Conservation (phyloP, 148 eudicot species). For the Pouteria glomerata region DNA sequence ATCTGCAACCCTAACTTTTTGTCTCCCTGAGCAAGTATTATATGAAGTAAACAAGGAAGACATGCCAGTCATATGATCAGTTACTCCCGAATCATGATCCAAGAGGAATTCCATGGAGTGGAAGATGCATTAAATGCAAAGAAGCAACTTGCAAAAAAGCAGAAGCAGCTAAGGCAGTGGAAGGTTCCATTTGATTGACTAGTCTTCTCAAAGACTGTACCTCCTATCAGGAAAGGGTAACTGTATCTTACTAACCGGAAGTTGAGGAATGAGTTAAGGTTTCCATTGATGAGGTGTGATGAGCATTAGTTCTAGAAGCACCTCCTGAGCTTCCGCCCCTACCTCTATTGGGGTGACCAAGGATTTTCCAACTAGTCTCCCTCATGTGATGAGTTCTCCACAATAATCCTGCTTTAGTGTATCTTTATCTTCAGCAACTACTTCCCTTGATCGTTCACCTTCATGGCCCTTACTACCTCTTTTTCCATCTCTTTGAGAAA, state of each 20-base stretch:
- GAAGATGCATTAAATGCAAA: neutral
- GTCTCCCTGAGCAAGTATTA: neutral
- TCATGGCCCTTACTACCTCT: neutral
- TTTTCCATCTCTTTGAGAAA: neutral
- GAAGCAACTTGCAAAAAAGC: neutral
- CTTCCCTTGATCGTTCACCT: neutral
- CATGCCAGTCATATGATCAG: neutral
- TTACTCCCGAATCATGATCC: neutral
- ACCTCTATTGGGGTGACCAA: neutral
- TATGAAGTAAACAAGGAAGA: neutral
- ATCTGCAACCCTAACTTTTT: neutral
- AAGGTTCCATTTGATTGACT: neutral
- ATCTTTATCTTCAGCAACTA: neutral
- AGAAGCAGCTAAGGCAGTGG: neutral
- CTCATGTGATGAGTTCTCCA: neutral
- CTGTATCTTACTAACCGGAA: no score
- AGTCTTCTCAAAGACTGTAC: neutral
- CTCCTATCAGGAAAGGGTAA: no score
- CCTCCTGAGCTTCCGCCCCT: neutral
- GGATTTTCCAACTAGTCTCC: neutral
- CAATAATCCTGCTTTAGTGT: neutral
- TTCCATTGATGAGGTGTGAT: neutral
- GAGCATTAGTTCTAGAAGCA: no score
- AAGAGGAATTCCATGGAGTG: neutral
- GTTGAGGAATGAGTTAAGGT: neutral